Evolutionary conservation across 2,329 filamentous ascomycete genomes (phyloP).

Genomic region (Colletotrichum kahawae): DNA sequence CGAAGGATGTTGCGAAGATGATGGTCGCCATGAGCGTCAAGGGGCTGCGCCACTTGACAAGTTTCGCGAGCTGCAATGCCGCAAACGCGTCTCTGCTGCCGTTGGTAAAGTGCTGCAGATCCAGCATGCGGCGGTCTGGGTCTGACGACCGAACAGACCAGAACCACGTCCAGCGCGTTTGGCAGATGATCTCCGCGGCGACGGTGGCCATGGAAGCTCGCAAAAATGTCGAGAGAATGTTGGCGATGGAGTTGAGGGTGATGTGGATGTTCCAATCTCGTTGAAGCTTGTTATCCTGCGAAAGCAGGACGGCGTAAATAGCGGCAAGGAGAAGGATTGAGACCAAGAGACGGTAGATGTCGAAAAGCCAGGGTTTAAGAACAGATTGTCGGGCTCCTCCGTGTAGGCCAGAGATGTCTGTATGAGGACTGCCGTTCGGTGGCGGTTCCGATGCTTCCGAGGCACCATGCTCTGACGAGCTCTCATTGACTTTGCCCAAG

Average conservation of each 20-base stretch:
- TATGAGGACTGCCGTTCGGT: neutral
- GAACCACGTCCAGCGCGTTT: neutral
- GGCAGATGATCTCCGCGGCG: neutral
- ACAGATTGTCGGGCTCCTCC: neutral
- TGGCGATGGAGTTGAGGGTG: neutral
- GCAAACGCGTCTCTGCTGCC: neutral
- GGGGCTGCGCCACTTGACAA: neutral
- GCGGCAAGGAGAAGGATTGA: neutral
- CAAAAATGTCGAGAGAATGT: neutral
- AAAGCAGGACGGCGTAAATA: neutral
- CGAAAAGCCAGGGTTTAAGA: neutral
- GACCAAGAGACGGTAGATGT: neutral
- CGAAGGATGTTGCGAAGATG: neutral
- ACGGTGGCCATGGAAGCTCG: neutral
- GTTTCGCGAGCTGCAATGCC: neutral
- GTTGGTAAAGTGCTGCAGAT: neutral
- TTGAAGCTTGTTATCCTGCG: neutral
- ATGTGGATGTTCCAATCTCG: neutral
- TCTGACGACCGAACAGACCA: neutral
- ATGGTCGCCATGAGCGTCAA: neutral
- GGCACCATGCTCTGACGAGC: neutral
- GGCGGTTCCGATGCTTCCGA: neutral
- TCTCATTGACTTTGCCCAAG: neutral
- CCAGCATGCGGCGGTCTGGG: neutral
- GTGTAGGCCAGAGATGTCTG: neutral